Evolutionary conservation across 2,329 filamentous ascomycete genomes (phyloP).

Genomic region (Chaetomiaceae sp.): DNA sequence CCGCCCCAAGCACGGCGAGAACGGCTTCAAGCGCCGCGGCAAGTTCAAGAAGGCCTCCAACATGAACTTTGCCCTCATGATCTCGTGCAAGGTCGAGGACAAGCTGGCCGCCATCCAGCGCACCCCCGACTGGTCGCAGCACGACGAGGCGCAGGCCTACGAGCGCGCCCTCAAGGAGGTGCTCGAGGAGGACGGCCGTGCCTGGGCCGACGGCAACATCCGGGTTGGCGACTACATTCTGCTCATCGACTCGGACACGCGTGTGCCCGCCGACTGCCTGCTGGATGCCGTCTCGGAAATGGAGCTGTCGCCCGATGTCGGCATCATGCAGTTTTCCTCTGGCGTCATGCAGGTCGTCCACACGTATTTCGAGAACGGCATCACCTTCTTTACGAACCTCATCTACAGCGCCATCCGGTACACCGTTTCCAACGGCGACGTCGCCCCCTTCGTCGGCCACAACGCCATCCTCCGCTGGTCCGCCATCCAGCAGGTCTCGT

Average conservation of each 20-base stretch:
- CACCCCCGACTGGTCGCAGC: slow-evolving; percentile 59
- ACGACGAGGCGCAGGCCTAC: slow-evolving; percentile 64
- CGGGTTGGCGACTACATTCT: slow-evolving; percentile 80
- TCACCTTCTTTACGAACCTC: slow-evolving; percentile 68
- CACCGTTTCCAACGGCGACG: slow-evolving; percentile 72
- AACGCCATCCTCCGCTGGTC: slow-evolving; percentile 73
- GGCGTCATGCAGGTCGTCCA: slow-evolving; percentile 75
- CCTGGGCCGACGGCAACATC: slow-evolving; percentile 81
- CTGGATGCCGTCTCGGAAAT: slow-evolving; percentile 77
- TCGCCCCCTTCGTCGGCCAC: slow-evolving; percentile 77
- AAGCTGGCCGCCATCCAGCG: slow-evolving; percentile 57
- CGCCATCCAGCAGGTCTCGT: slow-evolving; percentile 69
- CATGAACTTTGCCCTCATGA: slow-evolving; percentile 67
- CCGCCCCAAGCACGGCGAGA: slow-evolving; percentile 58
- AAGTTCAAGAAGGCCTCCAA: slow-evolving; percentile 70
- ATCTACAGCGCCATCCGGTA: slow-evolving; percentile 75
- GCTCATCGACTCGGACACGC: slow-evolving; percentile 74
- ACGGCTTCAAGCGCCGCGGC: slow-evolving; percentile 58
- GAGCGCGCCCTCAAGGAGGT: slow-evolving; percentile 61
- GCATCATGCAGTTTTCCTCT: slow-evolving; percentile 72
- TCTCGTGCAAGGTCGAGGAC: slow-evolving; percentile 67
- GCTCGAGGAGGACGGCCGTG: slow-evolving; percentile 62
- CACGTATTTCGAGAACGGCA: slow-evolving; percentile 68
- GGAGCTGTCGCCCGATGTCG: slow-evolving; percentile 74
- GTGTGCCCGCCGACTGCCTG: slow-evolving; percentile 71